These are phyloP conservation scores for Venturia effusa DNA, from an alignment of 2,329 filamentous ascomycete genomes.

Conservation along the genomic window DNA sequence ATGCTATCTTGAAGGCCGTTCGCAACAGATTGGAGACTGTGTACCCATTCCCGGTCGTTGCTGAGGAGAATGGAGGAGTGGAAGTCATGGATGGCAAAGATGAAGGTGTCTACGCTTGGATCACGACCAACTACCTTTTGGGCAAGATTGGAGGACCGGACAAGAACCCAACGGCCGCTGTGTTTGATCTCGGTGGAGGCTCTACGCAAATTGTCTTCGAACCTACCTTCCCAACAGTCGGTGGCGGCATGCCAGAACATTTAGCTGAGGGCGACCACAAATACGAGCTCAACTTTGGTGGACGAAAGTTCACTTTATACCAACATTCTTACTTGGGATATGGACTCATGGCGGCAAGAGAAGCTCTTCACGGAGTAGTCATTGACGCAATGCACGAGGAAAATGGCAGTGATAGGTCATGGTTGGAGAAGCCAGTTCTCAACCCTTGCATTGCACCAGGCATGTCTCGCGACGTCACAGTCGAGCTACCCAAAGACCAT, in stretches of 20 bases:
- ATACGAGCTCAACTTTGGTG: constrained; percentile 83
- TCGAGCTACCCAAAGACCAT: constrained; percentile 58
- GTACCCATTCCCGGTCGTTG: constrained; percentile 92
- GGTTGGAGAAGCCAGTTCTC: constrained; percentile 59
- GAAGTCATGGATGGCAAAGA: constrained; percentile 96
- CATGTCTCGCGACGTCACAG: constrained; percentile 60
- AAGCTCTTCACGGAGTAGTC: constrained; percentile 68
- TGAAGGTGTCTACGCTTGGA: constrained; percentile 98
- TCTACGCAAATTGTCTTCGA: constrained; percentile 98
- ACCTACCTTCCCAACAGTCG: constrained; percentile 71
- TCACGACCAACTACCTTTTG: constrained; percentile 96
- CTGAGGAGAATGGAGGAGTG: constrained; percentile 73
- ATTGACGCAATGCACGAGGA: constrained; percentile 59
- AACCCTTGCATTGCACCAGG: constrained; percentile 84
- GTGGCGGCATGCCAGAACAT: constrained; percentile 64
- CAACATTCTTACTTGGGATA: constrained; percentile 98
- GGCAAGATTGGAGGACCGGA: constrained; percentile 94
- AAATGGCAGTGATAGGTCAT: constrained; percentile 43
- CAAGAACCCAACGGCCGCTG: constrained; percentile 78
- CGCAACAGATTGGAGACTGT: constrained; percentile 71
- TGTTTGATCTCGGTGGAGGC: constrained; percentile 92
- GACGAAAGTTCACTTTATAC: constrained; percentile 83
- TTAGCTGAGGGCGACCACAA: constrained; percentile 90
- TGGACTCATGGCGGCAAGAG: constrained; percentile 88
- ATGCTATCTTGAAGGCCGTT: constrained; percentile 78